phyloP scores from a whole-genome alignment of 2,329 filamentous ascomycete genomes.

The Chrysoporthe deuterocubensis region DNA sequence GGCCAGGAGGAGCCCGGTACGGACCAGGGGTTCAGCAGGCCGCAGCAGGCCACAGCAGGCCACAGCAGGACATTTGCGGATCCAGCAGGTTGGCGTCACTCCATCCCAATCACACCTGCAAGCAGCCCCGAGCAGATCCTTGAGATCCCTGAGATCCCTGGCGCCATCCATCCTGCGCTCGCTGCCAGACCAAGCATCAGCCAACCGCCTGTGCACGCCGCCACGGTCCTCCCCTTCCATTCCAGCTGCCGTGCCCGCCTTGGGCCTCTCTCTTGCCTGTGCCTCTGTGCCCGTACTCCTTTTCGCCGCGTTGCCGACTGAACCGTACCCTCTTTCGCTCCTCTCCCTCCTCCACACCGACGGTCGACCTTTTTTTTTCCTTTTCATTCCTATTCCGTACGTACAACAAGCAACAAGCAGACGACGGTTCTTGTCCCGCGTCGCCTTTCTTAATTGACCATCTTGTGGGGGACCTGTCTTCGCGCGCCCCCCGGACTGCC shows the following conservation, averaged over 20 bases:
- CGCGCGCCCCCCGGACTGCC: conserved; percentile 11
- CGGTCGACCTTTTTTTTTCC: neutral
- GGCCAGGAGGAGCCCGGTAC: conserved; percentile 5
- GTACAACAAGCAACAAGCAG: conserved; percentile 25
- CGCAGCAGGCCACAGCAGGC: conserved; percentile 4
- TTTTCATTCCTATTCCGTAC: conserved; percentile 3
- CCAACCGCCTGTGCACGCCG: conserved; percentile 10
- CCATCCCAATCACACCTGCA: conserved; percentile 8
- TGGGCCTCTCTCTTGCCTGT: neutral
- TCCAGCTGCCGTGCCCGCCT: neutral
- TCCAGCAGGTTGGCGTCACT: conserved; percentile 12
- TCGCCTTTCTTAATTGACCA: conserved; percentile 12
- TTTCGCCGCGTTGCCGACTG: neutral
- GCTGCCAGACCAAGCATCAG: neutral
- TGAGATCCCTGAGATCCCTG: conserved; percentile 1
- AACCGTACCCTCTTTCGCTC: conserved; percentile 3
- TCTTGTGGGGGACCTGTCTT: conserved; percentile 13
- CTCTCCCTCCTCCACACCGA: neutral
- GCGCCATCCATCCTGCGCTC: neutral
- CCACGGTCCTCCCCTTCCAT: conserved; percentile 10
- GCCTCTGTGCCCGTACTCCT: neutral
- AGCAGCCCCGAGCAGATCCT: neutral
- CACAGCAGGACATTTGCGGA: conserved; percentile 10
- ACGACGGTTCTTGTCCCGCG: conserved; percentile 2
- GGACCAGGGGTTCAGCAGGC: neutral